Evolutionary conservation across 768 basidiomycete species (phyloP).

Genomic region (Lactarius vividus): DNA sequence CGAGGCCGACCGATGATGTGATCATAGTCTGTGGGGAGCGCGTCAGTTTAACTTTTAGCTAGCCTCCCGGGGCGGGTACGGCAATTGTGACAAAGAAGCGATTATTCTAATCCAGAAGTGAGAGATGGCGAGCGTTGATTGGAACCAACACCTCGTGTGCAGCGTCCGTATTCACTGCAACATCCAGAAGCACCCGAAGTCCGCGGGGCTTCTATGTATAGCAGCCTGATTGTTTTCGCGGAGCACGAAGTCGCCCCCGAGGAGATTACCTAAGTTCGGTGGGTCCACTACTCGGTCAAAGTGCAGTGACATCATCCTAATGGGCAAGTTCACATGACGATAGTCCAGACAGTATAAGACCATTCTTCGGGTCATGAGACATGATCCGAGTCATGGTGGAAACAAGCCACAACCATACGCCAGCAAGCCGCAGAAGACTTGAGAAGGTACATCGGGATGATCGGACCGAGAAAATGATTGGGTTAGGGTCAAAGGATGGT

Average conservation of each 20-base stretch:
- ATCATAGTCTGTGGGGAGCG: not conserved
- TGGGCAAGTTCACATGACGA: not conserved
- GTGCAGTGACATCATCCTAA: not conserved
- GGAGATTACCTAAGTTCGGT: not conserved
- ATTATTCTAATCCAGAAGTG: not conserved
- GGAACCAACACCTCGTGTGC: not conserved
- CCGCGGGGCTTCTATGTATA: not conserved
- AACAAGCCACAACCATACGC: no score
- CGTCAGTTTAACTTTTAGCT: not conserved
- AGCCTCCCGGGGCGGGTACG: no score
- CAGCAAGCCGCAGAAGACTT: no score
- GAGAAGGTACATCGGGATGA: not conserved
- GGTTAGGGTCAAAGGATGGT: conserved; percentile 22
- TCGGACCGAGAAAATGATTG: not conserved
- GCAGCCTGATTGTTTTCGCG: not conserved
- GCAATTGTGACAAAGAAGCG: no score
- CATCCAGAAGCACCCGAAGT: not conserved
- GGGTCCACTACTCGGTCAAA: not conserved
- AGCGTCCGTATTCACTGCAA: no score
- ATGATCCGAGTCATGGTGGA: no score
- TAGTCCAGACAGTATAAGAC: not conserved
- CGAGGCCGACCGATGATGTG: not conserved
- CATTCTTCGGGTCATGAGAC: not conserved
- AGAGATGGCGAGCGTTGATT: not conserved
- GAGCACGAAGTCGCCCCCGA: no score